Evolutionary conservation across 768 basidiomycete genomes (phyloP).

Genomic region (Mycena maculata): DNA sequence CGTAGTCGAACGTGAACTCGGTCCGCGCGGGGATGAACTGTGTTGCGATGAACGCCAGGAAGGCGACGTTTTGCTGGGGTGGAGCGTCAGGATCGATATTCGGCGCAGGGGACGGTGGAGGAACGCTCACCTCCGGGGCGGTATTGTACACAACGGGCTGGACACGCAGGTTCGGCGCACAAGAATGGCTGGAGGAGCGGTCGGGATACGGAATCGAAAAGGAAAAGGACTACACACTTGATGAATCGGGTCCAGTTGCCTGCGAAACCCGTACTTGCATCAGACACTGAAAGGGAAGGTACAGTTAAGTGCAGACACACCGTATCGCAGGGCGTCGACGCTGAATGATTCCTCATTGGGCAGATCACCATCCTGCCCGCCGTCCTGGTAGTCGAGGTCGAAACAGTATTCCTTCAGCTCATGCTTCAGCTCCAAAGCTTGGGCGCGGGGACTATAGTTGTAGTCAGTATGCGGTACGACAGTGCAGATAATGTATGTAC

Average conservation of each 20-base stretch:
- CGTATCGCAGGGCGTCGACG: constrained; percentile 23
- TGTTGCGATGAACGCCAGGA: constrained; percentile 39
- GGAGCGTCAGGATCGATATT: no score
- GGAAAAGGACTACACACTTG: constrained; percentile 32
- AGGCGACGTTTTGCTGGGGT: constrained; percentile 33
- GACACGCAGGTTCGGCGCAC: constrained; percentile 36
- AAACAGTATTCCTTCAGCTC: constrained; percentile 33
- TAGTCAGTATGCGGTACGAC: neutral
- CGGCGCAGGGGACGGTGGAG: neutral
- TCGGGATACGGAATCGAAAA: neutral
- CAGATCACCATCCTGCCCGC: neutral
- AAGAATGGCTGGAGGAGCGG: constrained; percentile 37
- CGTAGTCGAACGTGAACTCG: constrained; percentile 41
- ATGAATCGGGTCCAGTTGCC: constrained; percentile 45
- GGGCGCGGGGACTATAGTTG: constrained; percentile 15
- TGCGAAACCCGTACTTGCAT: constrained; percentile 10
- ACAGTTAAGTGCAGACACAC: constrained; percentile 15
- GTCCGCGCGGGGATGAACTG: constrained; percentile 32
- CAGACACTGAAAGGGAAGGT: constrained; percentile 7
- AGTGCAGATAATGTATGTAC: constrained; percentile 15
- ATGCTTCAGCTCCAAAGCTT: constrained; percentile 9
- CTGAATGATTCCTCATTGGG: neutral
- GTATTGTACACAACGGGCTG: constrained; percentile 32
- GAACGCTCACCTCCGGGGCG: no score
- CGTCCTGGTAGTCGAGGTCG: constrained; percentile 38